Conservation (phyloP, 345 rosid species). For the Populus ilicifolia region DNA sequence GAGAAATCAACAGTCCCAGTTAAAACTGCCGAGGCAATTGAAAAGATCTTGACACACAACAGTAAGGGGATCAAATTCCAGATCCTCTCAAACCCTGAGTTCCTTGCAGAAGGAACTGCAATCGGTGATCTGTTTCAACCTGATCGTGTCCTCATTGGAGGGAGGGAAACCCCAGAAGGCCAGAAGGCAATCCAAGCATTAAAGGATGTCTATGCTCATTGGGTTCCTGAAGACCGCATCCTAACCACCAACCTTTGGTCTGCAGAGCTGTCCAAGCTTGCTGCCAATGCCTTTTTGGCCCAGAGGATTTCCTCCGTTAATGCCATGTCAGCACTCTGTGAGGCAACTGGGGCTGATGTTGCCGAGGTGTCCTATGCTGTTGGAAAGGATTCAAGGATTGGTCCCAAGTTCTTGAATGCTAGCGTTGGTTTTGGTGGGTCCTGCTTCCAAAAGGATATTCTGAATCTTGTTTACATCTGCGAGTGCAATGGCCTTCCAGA, state of each 20-base stretch:
- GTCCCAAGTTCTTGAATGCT: constrained; percentile 79
- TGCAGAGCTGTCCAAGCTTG: constrained; percentile 91
- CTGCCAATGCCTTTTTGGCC: constrained; percentile 90
- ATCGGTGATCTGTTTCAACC: constrained; percentile 66
- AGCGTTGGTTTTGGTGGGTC: constrained; percentile 94
- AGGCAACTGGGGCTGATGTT: constrained; percentile 85
- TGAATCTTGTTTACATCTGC: constrained; percentile 84
- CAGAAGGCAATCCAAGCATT: constrained; percentile 66
- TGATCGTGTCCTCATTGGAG: constrained; percentile 86
- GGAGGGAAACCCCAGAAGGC: constrained; percentile 90
- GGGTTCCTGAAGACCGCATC: constrained; percentile 82
- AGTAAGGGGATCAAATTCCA: constrained; percentile 92
- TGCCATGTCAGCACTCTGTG: constrained; percentile 91
- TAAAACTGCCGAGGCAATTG: constrained; percentile 89
- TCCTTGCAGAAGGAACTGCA: constrained; percentile 96
- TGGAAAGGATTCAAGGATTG: constrained; percentile 75
- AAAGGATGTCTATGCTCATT: constrained; percentile 75
- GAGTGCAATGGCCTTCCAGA: constrained; percentile 93
- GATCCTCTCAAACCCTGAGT: constrained; percentile 92
- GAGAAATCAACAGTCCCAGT: constrained; percentile 98
- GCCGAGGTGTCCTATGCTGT: constrained; percentile 71
- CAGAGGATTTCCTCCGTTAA: constrained; percentile 89
- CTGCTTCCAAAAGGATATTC: constrained; percentile 85
- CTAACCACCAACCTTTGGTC: constrained; percentile 92
- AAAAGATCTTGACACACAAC: constrained; percentile 83